Evolutionary conservation across 441 rosid genomes (phyloP).

Genomic region (Bruguiera hainesii): DNA sequence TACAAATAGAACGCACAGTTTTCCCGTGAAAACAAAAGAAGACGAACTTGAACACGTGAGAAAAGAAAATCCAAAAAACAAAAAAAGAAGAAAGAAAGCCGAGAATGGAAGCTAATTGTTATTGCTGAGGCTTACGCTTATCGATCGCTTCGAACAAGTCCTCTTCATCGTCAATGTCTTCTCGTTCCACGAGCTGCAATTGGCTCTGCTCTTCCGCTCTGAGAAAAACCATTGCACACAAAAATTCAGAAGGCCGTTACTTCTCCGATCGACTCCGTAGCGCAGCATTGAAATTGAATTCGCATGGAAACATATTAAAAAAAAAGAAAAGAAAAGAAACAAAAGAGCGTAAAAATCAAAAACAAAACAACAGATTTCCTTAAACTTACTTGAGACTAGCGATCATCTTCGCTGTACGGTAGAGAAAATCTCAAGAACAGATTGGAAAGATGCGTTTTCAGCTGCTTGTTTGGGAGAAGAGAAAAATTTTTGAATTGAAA

Average conservation of each 20-base stretch:
- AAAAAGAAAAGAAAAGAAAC: too few species aligned
- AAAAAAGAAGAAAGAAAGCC: not conserved
- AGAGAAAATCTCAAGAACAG: not conserved
- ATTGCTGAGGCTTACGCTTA: constrained; percentile 40
- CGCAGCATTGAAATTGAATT: not conserved
- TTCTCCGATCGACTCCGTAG: not conserved
- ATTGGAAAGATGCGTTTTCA: not conserved
- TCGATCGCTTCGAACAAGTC: constrained; percentile 82
- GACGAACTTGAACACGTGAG: not conserved
- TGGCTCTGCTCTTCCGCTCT: constrained; percentile 80
- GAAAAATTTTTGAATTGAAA: constrained; percentile 17
- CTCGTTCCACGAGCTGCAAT: constrained; percentile 86
- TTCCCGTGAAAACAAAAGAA: not conserved
- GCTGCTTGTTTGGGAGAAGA: constrained; percentile 7
- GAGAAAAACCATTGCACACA: constrained; percentile 12
- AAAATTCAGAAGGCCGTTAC: not conserved
- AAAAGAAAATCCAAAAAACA: not conserved
- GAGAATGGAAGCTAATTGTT: constrained; percentile 1
- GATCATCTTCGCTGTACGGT: constrained; percentile 45
- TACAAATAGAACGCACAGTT: not conserved
- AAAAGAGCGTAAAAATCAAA: not conserved
- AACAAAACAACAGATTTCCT: not conserved
- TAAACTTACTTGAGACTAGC: constrained; percentile 64
- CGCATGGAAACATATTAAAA: constrained; percentile 12
- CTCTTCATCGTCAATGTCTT: constrained; percentile 71